phyloP scores from a whole-genome alignment of 768 basidiomycete species.

The Termitomyces sp. region DNA sequence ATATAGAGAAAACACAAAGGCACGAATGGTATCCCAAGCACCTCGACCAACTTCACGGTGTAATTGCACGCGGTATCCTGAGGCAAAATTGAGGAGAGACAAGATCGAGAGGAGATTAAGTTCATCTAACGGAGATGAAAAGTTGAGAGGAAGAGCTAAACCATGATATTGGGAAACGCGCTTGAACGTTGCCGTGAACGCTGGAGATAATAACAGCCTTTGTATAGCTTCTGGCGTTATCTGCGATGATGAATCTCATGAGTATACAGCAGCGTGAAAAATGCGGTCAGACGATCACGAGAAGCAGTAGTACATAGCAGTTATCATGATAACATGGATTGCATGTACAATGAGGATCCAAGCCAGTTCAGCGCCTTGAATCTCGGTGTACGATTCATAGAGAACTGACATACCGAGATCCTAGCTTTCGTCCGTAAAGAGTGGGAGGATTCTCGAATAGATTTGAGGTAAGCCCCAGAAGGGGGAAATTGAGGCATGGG shows the following conservation, averaged over 20 bases:
- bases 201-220: constrained; percentile 59
- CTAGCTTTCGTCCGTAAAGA: constrained; percentile 42
- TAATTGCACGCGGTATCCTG: constrained; percentile 73
- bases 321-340: background rate
- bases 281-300: background rate
- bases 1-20: constrained; percentile 69
- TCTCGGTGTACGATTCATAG: background rate
- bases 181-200: constrained; percentile 59
- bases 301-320: too few species aligned
- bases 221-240: constrained; percentile 55
- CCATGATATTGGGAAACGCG: constrained; percentile 66
- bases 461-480: constrained; percentile 43
- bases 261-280: background rate
- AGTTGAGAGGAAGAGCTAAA: constrained; percentile 74
- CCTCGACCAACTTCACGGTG: constrained; percentile 73
- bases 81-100: constrained; percentile 79
- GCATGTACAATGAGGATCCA: background rate
- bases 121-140: constrained; percentile 68
- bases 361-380: background rate
- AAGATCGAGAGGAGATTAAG: constrained; percentile 79
- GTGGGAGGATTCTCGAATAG: constrained; percentile 52
- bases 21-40: constrained; percentile 81
- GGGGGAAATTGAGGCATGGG: constrained; percentile 36
- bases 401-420: constrained; percentile 45
- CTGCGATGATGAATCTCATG: constrained; percentile 29